Conservation (phyloP, 1,139 yeast genomes). For the Pneumocystis oryctolagi region DNA sequence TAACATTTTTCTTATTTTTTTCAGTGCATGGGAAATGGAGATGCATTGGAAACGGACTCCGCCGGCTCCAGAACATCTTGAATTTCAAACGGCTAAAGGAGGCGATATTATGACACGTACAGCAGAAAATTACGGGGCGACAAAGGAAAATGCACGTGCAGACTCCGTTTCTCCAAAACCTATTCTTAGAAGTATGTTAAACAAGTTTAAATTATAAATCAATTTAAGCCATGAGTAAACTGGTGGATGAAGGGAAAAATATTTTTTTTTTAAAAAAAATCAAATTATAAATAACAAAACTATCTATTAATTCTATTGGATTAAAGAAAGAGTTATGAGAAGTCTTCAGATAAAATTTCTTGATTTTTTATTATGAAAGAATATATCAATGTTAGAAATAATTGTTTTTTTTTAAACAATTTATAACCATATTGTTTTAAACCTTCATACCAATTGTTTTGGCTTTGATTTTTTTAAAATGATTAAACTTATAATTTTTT, state of each 20-base stretch:
- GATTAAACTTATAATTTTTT: not conserved
- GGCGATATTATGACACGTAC: slow-evolving; percentile 14
- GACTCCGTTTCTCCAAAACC: not conserved
- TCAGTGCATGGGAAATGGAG: slow-evolving; percentile 11
- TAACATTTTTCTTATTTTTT: not conserved
- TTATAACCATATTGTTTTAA: too few species aligned
- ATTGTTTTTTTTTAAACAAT: too few species aligned
- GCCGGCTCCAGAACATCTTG: slow-evolving; percentile 13
- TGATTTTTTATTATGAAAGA: too few species aligned
- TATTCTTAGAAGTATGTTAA: not conserved
- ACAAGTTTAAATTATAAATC: not conserved
- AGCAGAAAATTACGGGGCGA: slow-evolving; percentile 3
- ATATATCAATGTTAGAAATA: too few species aligned
- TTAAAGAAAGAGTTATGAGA: too few species aligned
- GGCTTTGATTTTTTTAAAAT: too few species aligned
- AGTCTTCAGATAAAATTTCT: too few species aligned
- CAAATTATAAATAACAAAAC: too few species aligned
- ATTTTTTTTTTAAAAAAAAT: too few species aligned
- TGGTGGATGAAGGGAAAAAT: not conserved
- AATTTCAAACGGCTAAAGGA: slow-evolving; percentile 13
- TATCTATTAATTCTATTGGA: too few species aligned
- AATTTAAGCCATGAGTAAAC: not conserved
- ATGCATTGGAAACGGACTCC: slow-evolving; percentile 11
- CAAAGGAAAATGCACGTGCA: not conserved
- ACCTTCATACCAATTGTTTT: too few species aligned